Evolutionary conservation across 352 stramenopile genomes (phyloP).

Genomic region (Aphanomyces cochlioides): DNA sequence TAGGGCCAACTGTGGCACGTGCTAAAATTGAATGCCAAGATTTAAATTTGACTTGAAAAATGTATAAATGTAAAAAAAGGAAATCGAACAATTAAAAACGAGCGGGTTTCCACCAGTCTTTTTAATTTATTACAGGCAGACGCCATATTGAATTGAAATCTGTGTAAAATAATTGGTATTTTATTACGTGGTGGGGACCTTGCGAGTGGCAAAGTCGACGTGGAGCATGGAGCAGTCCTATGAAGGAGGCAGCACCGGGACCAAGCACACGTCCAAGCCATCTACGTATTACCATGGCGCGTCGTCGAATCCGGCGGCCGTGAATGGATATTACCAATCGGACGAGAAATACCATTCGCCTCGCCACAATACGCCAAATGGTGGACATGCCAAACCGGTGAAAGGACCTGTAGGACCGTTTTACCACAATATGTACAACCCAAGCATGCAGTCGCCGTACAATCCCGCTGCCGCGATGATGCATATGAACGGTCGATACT

Average conservation of each 20-base stretch:
- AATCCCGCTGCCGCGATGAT: background rate
- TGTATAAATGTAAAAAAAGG: background rate
- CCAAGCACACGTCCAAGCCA: slow-evolving; percentile 2
- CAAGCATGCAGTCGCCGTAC: slow-evolving; percentile 12
- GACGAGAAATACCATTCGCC: slow-evolving; percentile 14
- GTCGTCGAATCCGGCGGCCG: background rate
- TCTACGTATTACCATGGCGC: background rate
- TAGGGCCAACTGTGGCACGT: background rate
- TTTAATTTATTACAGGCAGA: no score
- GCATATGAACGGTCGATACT: slow-evolving; percentile 25
- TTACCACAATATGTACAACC: slow-evolving; percentile 2
- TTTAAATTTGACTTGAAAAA: background rate
- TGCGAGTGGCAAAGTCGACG: background rate
- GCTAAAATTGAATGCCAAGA: background rate
- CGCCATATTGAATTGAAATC: no score
- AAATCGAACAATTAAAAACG: no score
- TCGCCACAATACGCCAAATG: background rate
- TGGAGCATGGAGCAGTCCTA: slow-evolving; percentile 28
- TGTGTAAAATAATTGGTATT: slow-evolving; percentile 15
- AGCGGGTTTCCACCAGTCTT: no score
- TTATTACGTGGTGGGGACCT: slow-evolving; percentile 17
- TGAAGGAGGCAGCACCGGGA: slow-evolving; percentile 6
- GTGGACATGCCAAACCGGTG: background rate
- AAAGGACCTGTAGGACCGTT: slow-evolving; percentile 1
- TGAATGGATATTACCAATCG: slow-evolving; percentile 15